Evolutionary conservation across 1,284 basidiomycete genomes (phyloP).

Genomic region (Ceratobasidium theobromae): DNA sequence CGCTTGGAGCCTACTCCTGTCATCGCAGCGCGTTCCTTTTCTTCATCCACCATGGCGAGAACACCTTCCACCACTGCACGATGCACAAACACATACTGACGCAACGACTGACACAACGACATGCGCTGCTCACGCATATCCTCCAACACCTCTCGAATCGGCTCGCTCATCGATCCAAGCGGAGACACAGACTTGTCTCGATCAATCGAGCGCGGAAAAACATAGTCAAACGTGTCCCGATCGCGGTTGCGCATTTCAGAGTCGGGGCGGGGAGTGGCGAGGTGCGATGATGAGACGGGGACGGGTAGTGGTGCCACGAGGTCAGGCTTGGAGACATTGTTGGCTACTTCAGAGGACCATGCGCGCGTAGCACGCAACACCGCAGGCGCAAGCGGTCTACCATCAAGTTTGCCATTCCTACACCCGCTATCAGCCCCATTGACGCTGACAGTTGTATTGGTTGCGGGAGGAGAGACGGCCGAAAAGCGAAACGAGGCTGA

Average conservation of each 20-base stretch:
- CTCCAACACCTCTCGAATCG: constrained; percentile 74
- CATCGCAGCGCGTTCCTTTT: constrained; percentile 43
- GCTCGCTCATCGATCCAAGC: constrained; percentile 65
- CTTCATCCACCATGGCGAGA: constrained; percentile 75
- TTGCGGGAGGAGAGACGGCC: not conserved
- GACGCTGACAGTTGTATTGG: not conserved
- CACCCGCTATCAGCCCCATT: not conserved
- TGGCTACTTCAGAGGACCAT: constrained; percentile 16
- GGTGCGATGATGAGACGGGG: not conserved
- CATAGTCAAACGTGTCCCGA: constrained; percentile 19
- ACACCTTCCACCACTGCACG: constrained; percentile 81
- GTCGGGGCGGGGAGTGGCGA: constrained; percentile 20
- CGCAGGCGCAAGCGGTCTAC: not conserved
- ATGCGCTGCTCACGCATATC: constrained; percentile 91
- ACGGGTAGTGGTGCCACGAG: not conserved
- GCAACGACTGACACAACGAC: constrained; percentile 85
- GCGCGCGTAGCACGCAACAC: not conserved
- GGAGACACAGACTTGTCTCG: constrained; percentile 48
- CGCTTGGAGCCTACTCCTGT: constrained; percentile 49
- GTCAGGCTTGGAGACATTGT: not conserved
- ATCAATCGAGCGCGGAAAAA: constrained; percentile 1
- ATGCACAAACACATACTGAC: constrained; percentile 90
- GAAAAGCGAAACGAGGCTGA: constrained; percentile 24
- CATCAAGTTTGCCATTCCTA: too few relatives aligned
- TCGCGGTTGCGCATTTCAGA: constrained; percentile 11